Evolutionary conservation across 1,139 yeast genomes (phyloP).

Genomic region (Debaryomyces robertsiae): DNA sequence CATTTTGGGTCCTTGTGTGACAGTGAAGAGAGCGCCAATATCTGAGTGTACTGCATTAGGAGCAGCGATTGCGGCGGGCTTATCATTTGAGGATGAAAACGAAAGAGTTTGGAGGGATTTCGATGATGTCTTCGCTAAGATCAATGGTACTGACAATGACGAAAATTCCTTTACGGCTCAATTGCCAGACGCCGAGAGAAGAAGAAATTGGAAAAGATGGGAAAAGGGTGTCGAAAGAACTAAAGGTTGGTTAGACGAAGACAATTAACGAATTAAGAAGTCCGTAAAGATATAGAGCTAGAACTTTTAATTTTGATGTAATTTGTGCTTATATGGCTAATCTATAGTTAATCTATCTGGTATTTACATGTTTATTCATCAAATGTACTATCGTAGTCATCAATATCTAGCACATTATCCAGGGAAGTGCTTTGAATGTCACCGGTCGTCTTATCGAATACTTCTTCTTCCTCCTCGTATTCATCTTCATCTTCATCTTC

Average conservation of each 20-base stretch:
- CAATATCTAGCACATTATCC: conserved; percentile 24
- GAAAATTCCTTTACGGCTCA: conserved; percentile 56
- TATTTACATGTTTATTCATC: conserved; percentile 3
- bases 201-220: conserved; percentile 75
- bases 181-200: conserved; percentile 61
- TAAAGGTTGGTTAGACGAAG: conserved; percentile 69
- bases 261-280: conserved; percentile 14
- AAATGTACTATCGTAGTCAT: conserved; percentile 27
- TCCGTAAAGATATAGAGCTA: background rate
- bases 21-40: conserved; percentile 77
- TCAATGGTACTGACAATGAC: conserved; percentile 36
- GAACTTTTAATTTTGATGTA: conserved; percentile 4
- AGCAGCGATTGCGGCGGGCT: conserved; percentile 94
- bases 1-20: conserved; percentile 82
- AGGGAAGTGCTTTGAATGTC: no score
- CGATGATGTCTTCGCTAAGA: conserved; percentile 55
- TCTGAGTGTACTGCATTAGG: conserved; percentile 95
- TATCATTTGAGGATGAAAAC: conserved; percentile 58
- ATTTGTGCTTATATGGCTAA: conserved; percentile 11
- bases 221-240: conserved; percentile 79
- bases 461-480: conserved; percentile 14
- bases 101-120: conserved; percentile 76
- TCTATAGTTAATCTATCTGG: conserved; percentile 11
- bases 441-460: no score
- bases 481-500: conserved; percentile 15